Evolutionary conservation across 306 rosid genomes (phyloP), one percentile per base, ranked within the genome.

Genomic region (Gastrolobium villosum): DNA sequence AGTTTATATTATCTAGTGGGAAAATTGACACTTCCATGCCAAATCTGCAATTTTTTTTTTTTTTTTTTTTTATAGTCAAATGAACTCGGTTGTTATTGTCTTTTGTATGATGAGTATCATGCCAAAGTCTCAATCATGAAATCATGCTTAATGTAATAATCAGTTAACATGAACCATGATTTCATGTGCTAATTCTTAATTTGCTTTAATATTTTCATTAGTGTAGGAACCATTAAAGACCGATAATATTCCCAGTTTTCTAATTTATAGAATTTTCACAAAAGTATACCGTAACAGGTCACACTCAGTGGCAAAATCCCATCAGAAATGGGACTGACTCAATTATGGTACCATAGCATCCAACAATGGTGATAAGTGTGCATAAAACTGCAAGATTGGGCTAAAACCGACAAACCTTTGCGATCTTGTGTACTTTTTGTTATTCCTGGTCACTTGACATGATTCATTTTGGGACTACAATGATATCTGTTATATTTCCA

Each of bases 351-450:
- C n/a, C 26, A 46, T 48, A 34, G 68, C 30, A 5, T 36, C 11
- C 30, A 15, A 31, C 59, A 14, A 14, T 11, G 2, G 4, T 14
- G 11, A 15, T 10, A 61, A 75, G 20, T 63, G n/a, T 35, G 37
- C 40, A 52, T 15, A 37, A 62, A 61, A 20, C 28, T 75, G 62
- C 46, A 75, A 74, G 78, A 35, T 36, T 36, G 28, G 40, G 11
- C 13, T 26, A 10, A 14, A 64, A 76, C 39, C 3, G 32, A 64
- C 54, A 36, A 30, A 53, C 2, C 40, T 50, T 30, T 52, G 39
- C 50, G 72, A 49, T 65, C 10, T 65, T 49, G 46, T 64, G 8
- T 28, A 39, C 39, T 43, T 50, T 28, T 14, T 76, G 53, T 26
- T 40, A 26, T 40, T 57, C 8, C 41, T 39, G 15, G 26, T 41